These are phyloP conservation scores for Dothistroma pini DNA, from an alignment of 2,329 filamentous ascomycete genomes.

Conservation along the genomic window DNA sequence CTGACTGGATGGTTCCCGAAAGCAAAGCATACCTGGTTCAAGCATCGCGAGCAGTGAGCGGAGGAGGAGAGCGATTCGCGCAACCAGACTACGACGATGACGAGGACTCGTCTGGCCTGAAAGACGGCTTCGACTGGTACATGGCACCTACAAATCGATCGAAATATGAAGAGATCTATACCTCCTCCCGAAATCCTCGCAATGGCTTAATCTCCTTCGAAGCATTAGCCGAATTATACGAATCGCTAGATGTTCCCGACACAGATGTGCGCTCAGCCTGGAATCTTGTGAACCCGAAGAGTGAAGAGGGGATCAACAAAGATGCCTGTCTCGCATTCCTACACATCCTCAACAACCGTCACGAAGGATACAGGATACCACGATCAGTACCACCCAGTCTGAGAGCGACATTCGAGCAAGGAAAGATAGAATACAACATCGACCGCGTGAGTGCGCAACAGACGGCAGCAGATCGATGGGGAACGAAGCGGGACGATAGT, in stretches of 20 bases:
- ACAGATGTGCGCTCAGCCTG: conserved; percentile 85
- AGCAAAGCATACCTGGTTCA: conserved; percentile 89
- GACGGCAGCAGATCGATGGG: conserved; percentile 69
- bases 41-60: conserved; percentile 73
- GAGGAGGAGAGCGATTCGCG: conserved; percentile 78
- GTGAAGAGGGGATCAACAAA: conserved; percentile 79
- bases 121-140: conserved; percentile 99
- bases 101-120: conserved; percentile 75
- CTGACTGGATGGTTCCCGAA: conserved; percentile 96
- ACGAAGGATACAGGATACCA: conserved; percentile 92
- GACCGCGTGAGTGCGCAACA: conserved; percentile 64
- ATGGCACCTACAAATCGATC: conserved; percentile 87
- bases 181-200: conserved; percentile 80
- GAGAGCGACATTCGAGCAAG: conserved; percentile 86
- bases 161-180: conserved; percentile 98
- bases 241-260: conserved; percentile 68
- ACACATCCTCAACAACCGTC: conserved; percentile 92
- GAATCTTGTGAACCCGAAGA: conserved; percentile 96
- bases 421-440: conserved; percentile 93
- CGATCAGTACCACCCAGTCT: conserved; percentile 88
- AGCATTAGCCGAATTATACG: conserved; percentile 78
- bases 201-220: conserved; percentile 69
- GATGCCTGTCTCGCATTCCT: conserved; percentile 92
- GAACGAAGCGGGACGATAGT: conserved; percentile 70
- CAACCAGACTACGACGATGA: conserved; percentile 73